Base-by-base conservation (phyloP, 768 basidiomycete species). In the Kwoniella heveanensis region DNA sequence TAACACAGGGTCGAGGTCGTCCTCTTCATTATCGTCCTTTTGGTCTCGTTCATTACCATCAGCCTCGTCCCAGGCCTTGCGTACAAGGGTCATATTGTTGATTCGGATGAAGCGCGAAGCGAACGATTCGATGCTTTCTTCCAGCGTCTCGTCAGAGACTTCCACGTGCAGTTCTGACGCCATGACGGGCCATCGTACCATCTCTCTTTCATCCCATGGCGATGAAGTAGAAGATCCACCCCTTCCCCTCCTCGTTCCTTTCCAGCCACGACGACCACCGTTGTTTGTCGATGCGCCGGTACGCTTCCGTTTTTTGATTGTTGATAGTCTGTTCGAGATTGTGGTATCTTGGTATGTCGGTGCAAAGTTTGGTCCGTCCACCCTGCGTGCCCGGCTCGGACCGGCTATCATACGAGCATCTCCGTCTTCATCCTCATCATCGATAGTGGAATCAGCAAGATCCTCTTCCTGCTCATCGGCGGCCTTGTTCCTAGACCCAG, bases 81-180 rank as follows among this genome's bases (percentile, higher is more conserved):
- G 32, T 6, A 17, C 39, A 17, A 44, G 39, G 19, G 15, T n/a
- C 21, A 68, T n/a, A 19, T 32, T 22, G 19, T 64, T 36, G 22
- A 17, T 21, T n/a, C 67, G 67, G 13, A 68, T 64, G 26, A 60
- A 68, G 1, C 62, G 15, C 30, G 48, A 44, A 8, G 62, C 67
- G 39, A 68, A 68, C 26, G 47, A 46, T 12, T 25, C 53, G n/a
- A 68, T 57, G 4, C 58, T 39, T 30, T 68, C 67, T 27, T 55
- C 54, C 19, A 68, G 53, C 30, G 9, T 44, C 17, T 27, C 25
- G 26, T n/a, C 25, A 4, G 9, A n/a, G 27, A 37, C 37, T 19
- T 27, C 29, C 22, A 24, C 19, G 24, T 47, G 49, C 24, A 64
- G 21, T 8, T 55, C 48, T n/a, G 24, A 24, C 7, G 62, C 27